Evolutionary conservation across 202 grass and related monocot genomes (phyloP).

Genomic region (Setaria viridis): DNA sequence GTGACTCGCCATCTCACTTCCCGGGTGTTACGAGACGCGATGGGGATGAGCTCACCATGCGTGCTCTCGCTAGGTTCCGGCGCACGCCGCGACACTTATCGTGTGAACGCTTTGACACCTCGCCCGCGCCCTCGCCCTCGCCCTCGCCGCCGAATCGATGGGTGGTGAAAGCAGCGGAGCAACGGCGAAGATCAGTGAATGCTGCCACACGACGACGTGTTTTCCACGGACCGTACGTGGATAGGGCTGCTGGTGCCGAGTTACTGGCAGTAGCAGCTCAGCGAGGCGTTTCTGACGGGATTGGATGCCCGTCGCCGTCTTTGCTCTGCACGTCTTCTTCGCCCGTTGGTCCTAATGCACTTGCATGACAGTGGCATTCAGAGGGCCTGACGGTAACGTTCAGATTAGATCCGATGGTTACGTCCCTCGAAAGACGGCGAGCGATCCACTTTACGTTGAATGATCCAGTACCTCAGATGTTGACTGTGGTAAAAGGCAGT

Average conservation of each 20-base stretch:
- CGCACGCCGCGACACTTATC: slow-evolving; percentile 12
- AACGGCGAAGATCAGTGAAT: neutral
- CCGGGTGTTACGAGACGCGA: neutral
- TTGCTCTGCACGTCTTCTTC: too few species aligned
- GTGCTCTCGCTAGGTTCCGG: neutral
- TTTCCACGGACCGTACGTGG: neutral
- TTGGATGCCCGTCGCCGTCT: too few species aligned
- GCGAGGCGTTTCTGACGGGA: neutral
- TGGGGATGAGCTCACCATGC: neutral
- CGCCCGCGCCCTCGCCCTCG: neutral
- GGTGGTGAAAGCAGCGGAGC: neutral
- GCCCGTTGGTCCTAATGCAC: too few species aligned
- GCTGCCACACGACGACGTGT: neutral
- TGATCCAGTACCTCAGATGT: neutral
- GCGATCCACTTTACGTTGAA: neutral
- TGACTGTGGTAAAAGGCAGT: neutral
- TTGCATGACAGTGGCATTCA: too few species aligned
- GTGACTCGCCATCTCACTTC: neutral
- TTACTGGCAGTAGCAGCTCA: neutral
- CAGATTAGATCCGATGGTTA: neutral
- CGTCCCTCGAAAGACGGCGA: neutral
- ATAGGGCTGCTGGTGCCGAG: neutral
- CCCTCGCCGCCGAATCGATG: neutral
- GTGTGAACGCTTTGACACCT: neutral
- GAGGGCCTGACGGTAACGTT: neutral